These are phyloP conservation scores for Gossypium longicalyx DNA, from an alignment of 345 rosid species.

Conservation along the genomic window DNA sequence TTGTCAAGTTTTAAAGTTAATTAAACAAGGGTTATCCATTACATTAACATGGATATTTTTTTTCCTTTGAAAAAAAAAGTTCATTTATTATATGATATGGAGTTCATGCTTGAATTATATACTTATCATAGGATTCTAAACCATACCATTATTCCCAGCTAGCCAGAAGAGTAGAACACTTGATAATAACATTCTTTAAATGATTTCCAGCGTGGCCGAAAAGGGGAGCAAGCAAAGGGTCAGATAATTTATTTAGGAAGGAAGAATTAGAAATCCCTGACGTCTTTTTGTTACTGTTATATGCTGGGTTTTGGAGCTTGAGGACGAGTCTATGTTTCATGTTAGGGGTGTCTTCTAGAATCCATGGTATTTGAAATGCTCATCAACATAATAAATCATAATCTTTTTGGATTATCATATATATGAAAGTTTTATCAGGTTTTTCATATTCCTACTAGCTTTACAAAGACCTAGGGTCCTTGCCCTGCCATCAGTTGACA, in stretches of 20 bases:
- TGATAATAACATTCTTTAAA: background rate
- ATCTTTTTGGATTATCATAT: background rate
- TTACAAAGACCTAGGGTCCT: background rate
- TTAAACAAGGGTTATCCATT: no score
- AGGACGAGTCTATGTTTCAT: background rate
- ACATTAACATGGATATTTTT: no score
- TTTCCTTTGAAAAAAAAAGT: background rate
- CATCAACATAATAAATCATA: background rate
- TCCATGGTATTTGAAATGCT: no score
- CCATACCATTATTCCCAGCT: background rate
- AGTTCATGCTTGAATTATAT: constrained; percentile 15
- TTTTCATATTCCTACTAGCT: background rate
- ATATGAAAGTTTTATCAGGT: background rate
- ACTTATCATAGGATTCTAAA: background rate
- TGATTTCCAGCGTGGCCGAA: background rate
- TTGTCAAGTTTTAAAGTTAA: no score
- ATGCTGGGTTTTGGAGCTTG: background rate
- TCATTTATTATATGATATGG: constrained; percentile 12
- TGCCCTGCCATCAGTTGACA: constrained; percentile 6
- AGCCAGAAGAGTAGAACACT: background rate
- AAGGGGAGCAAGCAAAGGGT: background rate
- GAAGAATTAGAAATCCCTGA: background rate
- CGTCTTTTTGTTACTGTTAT: background rate
- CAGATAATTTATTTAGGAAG: no score
- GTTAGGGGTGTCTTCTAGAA: background rate